Percentiles rank a stretch among this genome's conserved stretches.
These are phyloP conservation scores for Pseudohyphozyma bogoriensis DNA, from an alignment of 768 basidiomycete species.

Conservation along the genomic window DNA sequence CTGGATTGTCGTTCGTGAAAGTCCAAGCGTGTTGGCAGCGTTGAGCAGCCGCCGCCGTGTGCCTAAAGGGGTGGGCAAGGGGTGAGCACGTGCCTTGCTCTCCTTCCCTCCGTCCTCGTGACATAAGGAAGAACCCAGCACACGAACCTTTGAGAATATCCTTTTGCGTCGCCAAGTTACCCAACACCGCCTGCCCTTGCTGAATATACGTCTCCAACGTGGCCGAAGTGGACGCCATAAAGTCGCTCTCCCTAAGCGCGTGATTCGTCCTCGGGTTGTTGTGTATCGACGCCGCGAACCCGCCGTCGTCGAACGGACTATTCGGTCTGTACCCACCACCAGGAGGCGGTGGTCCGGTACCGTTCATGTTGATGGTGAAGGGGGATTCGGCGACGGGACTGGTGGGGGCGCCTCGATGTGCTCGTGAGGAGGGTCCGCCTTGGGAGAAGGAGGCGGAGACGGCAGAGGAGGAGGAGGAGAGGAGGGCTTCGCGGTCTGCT, in stretches of 20 bases:
- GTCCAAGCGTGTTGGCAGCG: slow-evolving; percentile 85
- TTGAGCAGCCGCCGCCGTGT: slow-evolving; percentile 75
- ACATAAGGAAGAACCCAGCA: too few relatives aligned
- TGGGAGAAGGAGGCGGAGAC: background rate
- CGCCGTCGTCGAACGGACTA: background rate
- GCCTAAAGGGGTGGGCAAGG: slow-evolving; percentile 33
- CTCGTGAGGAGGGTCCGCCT: background rate
- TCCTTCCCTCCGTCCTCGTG: too few relatives aligned
- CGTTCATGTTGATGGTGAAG: slow-evolving; percentile 11
- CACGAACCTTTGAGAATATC: slow-evolving; percentile 66
- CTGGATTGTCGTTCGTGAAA: slow-evolving; percentile 87
- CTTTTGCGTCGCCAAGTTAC: slow-evolving; percentile 84
- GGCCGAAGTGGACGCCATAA: slow-evolving; percentile 69
- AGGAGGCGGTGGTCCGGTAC: background rate
- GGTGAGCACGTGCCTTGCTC: too few relatives aligned
- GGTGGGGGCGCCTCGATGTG: background rate
- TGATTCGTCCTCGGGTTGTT: slow-evolving; percentile 52
- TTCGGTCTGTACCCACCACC: too few relatives aligned
- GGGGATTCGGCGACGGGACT: background rate
- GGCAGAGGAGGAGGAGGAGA: slow-evolving; percentile 13
- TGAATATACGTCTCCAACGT: slow-evolving; percentile 81
- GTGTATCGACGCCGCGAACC: background rate
- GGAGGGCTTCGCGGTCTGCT: slow-evolving; percentile 7
- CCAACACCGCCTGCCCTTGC: slow-evolving; percentile 82
- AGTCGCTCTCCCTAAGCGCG: slow-evolving; percentile 78